A percentile compares a stretch with the other conserved stretches of the same genome.
These are phyloP conservation scores for Telopea speciosissima DNA, from an alignment of 177 flowering plant genomes.

Conservation along the genomic window DNA sequence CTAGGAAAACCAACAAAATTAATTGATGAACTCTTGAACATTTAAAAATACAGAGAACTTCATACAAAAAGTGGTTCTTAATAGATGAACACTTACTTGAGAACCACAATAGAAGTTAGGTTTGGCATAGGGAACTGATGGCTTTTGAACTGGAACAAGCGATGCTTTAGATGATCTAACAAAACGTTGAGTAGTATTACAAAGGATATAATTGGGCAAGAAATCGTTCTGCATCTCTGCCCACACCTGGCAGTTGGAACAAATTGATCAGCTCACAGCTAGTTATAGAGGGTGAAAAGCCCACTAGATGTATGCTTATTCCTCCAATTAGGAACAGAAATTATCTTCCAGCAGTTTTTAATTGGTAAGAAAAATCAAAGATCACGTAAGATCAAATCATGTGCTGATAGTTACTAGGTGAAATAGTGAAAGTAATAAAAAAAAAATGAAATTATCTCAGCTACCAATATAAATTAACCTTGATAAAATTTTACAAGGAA, in stretches of 20 bases:
- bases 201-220: conserved; percentile 90
- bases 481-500: too few relatives aligned
- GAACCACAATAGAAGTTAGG: conserved; percentile 94
- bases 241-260: conserved; percentile 57
- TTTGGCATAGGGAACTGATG: conserved; percentile 85
- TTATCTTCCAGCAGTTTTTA: neutral
- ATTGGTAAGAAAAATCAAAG: neutral
- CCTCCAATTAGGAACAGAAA: neutral
- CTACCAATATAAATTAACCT: too few relatives aligned
- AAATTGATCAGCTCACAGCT: conserved; percentile 4
- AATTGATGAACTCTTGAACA: neutral
- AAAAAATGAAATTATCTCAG: too few relatives aligned
- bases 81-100: conserved; percentile 48
- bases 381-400: neutral
- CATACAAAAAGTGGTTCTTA: neutral
- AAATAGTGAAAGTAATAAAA: neutral
- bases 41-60: neutral
- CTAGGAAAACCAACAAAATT: neutral
- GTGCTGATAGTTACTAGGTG: neutral
- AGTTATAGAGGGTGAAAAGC: conserved; percentile 2
- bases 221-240: conserved; percentile 96
- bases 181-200: conserved; percentile 97
- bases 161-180: conserved; percentile 69
- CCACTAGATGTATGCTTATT: neutral
- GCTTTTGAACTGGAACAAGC: conserved; percentile 73